phyloP scores from a whole-genome alignment of 768 basidiomycete species.

The Lyophyllum shimeji region DNA sequence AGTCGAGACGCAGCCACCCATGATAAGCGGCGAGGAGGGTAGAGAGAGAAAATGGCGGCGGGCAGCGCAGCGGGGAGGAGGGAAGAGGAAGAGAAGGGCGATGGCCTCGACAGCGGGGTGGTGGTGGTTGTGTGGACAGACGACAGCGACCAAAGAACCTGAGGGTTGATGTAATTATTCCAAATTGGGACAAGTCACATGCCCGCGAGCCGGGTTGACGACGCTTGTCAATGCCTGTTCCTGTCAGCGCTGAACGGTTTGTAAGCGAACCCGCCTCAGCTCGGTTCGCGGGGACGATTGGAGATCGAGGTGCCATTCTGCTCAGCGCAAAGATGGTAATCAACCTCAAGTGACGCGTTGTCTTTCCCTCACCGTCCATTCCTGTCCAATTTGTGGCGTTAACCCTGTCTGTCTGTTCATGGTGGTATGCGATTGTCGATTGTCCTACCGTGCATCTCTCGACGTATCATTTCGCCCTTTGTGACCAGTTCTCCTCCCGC shows the following conservation, averaged over 20 bases:
- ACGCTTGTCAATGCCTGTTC: neutral
- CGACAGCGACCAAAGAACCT: neutral
- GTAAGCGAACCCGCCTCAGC: neutral
- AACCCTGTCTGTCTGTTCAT: too few species aligned
- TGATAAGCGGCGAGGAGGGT: conserved; percentile 18
- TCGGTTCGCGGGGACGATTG: neutral
- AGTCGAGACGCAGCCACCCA: conserved; percentile 72
- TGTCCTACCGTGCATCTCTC: too few species aligned
- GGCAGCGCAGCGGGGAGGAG: too few species aligned
- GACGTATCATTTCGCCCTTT: too few species aligned
- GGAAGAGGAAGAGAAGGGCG: neutral
- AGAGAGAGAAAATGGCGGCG: neutral
- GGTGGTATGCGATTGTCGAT: too few species aligned
- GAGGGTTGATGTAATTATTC: neutral
- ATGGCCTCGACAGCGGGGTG: too few species aligned
- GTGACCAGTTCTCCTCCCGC: too few species aligned
- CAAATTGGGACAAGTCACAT: neutral
- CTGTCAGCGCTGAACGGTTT: neutral
- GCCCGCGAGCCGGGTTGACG: neutral
- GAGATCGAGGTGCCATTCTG: too few species aligned
- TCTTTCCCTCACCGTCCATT: neutral
- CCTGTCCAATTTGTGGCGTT: too few species aligned
- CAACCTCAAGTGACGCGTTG: neutral
- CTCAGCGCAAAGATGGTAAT: neutral
- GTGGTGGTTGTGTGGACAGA: neutral